Evolutionary conservation across 306 rosid genomes (phyloP), one percentile per base, ranked within the genome.

Genomic region (Casuarina equisetifolia): DNA sequence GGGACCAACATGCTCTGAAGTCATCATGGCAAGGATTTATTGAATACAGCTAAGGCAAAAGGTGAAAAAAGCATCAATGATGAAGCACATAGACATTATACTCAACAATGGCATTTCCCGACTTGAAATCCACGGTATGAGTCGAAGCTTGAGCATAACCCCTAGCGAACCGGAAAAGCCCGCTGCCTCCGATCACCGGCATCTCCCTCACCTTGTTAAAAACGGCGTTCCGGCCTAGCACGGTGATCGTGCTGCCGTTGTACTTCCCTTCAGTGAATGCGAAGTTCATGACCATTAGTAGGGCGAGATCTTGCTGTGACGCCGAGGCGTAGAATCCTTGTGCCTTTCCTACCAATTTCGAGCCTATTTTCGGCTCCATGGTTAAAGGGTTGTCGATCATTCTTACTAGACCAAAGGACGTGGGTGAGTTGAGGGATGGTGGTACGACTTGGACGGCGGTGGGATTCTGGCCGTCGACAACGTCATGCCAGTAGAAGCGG

Each of bases 401-500:
- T 0, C 15, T 19, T 19, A 57, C 39, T 8, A 20, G 3, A 0
- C 88, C 91, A 71, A 84, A 85, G 2, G 35, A 55, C 0, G 71
- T 55, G 6, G 85, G 3, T 35, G 81, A 3, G 80, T 87, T 87
- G 12, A 11, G 6, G 10, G 84, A 69, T 2, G 91, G 51, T 1
- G 1, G 20, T 9, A 85, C 62, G 15, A 88, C 80, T 6, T 0
- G n/a, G 4, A 88, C 43, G 1, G 62, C 51, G 16, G 44, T 11
- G 62, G 75, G 62, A 45, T 71, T 72, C 4, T 5, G 25, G n/a
- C 75, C 75, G 2, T 82, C 62, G 3, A 84, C 53, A 32, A 86
- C 63, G 70, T 93, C 97, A 58, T 91, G 97, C 93, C 93, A 91
- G 39, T 86, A 93, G 17, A 93, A 20, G n/a, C 69, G 87, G 9